Evolutionary conservation across 805 yeast species (phyloP).

Genomic region (Candida oleophila): DNA sequence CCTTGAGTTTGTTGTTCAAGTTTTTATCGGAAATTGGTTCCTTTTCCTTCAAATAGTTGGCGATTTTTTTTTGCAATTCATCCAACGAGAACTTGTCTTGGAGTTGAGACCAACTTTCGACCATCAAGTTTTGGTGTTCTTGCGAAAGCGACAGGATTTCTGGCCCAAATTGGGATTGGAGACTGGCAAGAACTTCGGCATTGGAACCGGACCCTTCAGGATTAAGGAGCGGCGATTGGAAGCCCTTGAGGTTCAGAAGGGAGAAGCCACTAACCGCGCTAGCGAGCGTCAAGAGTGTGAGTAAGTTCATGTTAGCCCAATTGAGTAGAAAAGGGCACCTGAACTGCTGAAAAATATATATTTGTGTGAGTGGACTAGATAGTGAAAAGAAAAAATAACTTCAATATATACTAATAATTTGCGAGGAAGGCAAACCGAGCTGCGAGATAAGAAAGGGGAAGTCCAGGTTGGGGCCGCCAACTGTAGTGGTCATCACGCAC

Average conservation of each 20-base stretch:
- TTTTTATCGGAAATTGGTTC: background rate
- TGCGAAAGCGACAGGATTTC: background rate
- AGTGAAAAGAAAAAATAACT: too few relatives aligned
- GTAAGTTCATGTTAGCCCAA: background rate
- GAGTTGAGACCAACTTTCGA: background rate
- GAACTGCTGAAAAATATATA: background rate
- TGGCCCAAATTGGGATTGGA: background rate
- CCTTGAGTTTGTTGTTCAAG: conserved; percentile 56
- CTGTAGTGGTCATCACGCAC: background rate
- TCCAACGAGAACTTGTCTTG: background rate
- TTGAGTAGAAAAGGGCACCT: background rate
- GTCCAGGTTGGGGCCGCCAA: too few relatives aligned
- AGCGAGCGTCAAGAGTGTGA: background rate
- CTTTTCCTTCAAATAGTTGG: background rate
- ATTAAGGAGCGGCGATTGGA: background rate
- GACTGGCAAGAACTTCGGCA: background rate
- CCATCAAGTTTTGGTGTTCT: background rate
- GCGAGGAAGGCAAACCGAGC: too few relatives aligned
- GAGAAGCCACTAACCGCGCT: background rate
- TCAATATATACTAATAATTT: too few relatives aligned
- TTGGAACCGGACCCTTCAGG: background rate
- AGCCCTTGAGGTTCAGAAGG: background rate
- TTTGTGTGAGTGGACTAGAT: too few relatives aligned
- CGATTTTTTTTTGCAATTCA: background rate
- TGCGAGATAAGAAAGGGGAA: too few relatives aligned